Conservation (phyloP, 805 yeast species). For the Saturnispora gosingensis region DNA sequence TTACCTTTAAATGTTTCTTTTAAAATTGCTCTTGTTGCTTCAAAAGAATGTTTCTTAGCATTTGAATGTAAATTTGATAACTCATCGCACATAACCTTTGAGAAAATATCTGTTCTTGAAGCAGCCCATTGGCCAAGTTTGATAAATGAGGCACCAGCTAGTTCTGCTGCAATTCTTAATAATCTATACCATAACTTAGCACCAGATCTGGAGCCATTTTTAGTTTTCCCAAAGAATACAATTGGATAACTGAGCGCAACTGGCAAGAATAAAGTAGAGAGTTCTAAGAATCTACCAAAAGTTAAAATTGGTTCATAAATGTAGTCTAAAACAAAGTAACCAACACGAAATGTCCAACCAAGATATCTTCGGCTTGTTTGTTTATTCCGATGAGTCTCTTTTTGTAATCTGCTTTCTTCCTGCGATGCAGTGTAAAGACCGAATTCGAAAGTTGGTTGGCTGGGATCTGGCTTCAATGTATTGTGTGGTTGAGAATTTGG, state of each 20-base stretch:
- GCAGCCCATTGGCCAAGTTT: slow-evolving; percentile 99
- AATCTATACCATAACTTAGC: slow-evolving; percentile 61
- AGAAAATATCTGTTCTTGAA: slow-evolving; percentile 87
- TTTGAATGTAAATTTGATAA: slow-evolving; percentile 73
- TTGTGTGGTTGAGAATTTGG: slow-evolving; percentile 19
- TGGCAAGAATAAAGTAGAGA: slow-evolving; percentile 62
- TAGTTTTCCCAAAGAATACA: slow-evolving; percentile 40
- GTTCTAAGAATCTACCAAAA: slow-evolving; percentile 56
- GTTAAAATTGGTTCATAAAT: slow-evolving; percentile 65
- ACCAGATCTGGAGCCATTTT: slow-evolving; percentile 44
- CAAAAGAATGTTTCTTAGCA: slow-evolving; percentile 63
- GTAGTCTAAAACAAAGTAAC: slow-evolving; percentile 42
- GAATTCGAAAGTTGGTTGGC: slow-evolving; percentile 60
- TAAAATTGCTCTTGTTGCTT: slow-evolving; percentile 49
- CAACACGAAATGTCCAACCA: slow-evolving; percentile 31
- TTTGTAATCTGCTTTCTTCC: slow-evolving; percentile 38
- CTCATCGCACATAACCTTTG: slow-evolving; percentile 67
- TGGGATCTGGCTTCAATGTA: slow-evolving; percentile 34
- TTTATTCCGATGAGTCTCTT: slow-evolving; percentile 26
- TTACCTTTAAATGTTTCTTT: slow-evolving; percentile 46
- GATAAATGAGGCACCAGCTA: slow-evolving; percentile 87
- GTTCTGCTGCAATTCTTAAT: slow-evolving; percentile 58
- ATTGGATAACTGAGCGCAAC: slow-evolving; percentile 59
- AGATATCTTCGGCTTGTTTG: slow-evolving; percentile 13
- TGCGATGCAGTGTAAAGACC: slow-evolving; percentile 56